Conservation (phyloP, 2,329 filamentous ascomycete species). For the Rosellinia necatrix region DNA sequence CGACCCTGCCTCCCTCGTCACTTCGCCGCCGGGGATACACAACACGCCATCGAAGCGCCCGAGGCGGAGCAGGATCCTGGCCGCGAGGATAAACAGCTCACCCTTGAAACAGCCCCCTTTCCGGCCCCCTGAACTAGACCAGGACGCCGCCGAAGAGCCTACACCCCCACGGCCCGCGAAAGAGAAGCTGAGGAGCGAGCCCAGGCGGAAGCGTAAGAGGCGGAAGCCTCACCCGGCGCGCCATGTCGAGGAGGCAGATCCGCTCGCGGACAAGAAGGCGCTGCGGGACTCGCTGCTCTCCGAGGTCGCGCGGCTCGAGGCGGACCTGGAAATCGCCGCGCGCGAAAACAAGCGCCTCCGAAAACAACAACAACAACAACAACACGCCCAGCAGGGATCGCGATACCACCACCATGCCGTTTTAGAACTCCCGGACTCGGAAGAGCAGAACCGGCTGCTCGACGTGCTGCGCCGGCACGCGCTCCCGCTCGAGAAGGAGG, state of each 20-base stretch:
- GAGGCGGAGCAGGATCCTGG: slow-evolving; percentile 48
- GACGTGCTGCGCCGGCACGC: slow-evolving; percentile 49
- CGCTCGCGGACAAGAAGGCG: slow-evolving; percentile 54
- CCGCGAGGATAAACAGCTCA: slow-evolving; percentile 50
- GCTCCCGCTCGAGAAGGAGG: slow-evolving; percentile 43
- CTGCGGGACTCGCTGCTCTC: slow-evolving; percentile 57
- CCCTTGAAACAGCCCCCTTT: slow-evolving; percentile 53
- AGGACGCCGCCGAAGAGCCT: slow-evolving; percentile 8
- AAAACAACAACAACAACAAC: slow-evolving; percentile 45
- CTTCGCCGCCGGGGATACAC: slow-evolving; percentile 63
- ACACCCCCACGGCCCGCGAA: slow-evolving; percentile 6
- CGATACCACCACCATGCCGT: slow-evolving; percentile 24
- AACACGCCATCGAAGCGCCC: slow-evolving; percentile 59
- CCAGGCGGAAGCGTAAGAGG: slow-evolving; percentile 25
- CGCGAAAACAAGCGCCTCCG: slow-evolving; percentile 63
- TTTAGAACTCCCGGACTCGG: slow-evolving; percentile 35
- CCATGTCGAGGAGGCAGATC: slow-evolving; percentile 47
- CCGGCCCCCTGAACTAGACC: slow-evolving; percentile 32
- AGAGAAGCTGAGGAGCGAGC: slow-evolving; percentile 22
- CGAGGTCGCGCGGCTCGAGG: slow-evolving; percentile 61
- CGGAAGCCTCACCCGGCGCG: slow-evolving; percentile 46
- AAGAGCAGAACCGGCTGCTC: slow-evolving; percentile 46
- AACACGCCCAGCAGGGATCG: slow-evolving; percentile 42
- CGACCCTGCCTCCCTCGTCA: slow-evolving; percentile 56
- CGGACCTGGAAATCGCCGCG: slow-evolving; percentile 61